Percentiles rank a stretch among this genome's conserved stretches.
phyloP scores from a whole-genome alignment of 371 early-diverging fungal genomes.

The Zopfochytrium polystomum region DNA sequence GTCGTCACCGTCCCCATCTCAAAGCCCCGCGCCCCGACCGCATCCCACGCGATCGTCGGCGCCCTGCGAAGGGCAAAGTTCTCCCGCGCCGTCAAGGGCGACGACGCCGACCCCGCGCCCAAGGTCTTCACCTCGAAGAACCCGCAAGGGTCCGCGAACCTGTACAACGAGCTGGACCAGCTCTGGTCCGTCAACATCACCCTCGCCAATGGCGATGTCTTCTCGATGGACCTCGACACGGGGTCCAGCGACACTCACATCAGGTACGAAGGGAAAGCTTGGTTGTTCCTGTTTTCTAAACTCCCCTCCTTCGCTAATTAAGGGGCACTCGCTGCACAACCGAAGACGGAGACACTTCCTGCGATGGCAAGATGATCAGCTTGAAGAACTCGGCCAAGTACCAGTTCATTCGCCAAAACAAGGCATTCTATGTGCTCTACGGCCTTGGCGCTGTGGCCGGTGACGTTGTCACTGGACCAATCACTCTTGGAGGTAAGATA shows the following conservation, averaged over 20 bases:
- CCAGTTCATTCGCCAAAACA: neutral
- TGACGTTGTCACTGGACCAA: conserved; percentile 6
- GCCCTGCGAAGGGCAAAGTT: too few species aligned
- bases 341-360: neutral
- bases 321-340: too few species aligned
- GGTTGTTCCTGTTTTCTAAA: too few species aligned
- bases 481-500: conserved; percentile 10
- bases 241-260: conserved; percentile 28
- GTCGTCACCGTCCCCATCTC: neutral
- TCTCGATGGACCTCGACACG: conserved; percentile 24
- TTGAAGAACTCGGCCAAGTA: neutral
- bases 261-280: neutral
- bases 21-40: neutral
- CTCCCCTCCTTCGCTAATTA: too few species aligned
- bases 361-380: neutral
- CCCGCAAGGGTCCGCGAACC: too few species aligned
- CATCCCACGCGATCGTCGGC: too few species aligned
- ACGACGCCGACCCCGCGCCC: too few species aligned
- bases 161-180: conserved; percentile 44
- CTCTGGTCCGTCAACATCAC: neutral
- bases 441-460: conserved; percentile 8
- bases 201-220: neutral
- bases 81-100: too few species aligned
- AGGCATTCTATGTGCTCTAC: conserved; percentile 3
- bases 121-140: too few species aligned